Evolutionary conservation across 352 stramenopile genomes (phyloP).

Genomic region (Blastocystis sp.): DNA sequence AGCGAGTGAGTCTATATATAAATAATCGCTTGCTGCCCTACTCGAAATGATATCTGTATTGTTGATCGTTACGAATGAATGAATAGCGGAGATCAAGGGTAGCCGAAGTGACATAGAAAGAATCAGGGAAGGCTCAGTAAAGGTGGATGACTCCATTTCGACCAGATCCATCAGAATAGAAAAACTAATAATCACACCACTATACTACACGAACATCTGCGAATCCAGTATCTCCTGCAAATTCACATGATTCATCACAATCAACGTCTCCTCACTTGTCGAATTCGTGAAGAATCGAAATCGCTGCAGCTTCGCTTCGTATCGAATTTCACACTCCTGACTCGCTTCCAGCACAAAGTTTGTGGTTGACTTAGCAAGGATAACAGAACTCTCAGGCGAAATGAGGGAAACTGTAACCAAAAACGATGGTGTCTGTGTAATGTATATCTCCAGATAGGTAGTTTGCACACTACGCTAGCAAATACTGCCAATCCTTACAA

Average conservation of each 20-base stretch:
- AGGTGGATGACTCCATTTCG: neutral
- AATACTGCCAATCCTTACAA: neutral
- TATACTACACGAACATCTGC: neutral
- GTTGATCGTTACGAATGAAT: neutral
- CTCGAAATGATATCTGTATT: neutral
- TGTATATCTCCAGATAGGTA: neutral
- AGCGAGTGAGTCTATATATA: neutral
- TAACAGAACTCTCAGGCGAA: neutral
- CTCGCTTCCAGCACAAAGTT: neutral
- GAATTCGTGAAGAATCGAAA: neutral
- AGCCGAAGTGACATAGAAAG: neutral
- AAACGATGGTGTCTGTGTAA: neutral
- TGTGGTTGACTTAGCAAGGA: neutral
- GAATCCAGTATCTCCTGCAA: neutral
- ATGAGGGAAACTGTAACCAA: neutral
- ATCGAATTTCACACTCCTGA: neutral
- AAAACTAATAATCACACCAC: neutral
- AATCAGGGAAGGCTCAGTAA: neutral
- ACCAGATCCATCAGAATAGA: neutral
- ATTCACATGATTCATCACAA: neutral
- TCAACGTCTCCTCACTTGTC: neutral
- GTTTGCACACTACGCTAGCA: neutral
- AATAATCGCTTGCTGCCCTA: neutral
- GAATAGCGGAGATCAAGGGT: neutral
- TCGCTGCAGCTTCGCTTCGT: neutral